Evolutionary conservation across 164 flowering plant species (phyloP), one percentile per base, ranked within the genome.

Genomic region (Platanus orientalis): DNA sequence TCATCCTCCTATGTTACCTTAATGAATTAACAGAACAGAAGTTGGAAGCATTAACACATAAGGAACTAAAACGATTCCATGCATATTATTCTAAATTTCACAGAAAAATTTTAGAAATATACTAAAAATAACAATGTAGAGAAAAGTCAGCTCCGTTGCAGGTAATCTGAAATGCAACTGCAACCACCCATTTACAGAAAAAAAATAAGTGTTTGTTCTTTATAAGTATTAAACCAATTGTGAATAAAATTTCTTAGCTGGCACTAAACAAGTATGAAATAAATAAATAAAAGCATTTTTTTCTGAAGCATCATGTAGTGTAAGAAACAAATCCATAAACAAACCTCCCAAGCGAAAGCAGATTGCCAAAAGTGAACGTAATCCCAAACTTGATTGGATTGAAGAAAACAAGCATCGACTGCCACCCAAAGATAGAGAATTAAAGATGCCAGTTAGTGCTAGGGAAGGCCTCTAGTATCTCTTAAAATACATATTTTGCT

Each of bases 321-420:
- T 36, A 47, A 17, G 16, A 50, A 39, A 24, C 9, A 58, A 65
- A 56, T 49, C 54, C 24, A 60, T 49, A 28, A 23, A 70, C 90
- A 58, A 65, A 92, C 97, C 97, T 92, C 58, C 98, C 98, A 63
- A 92, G 88, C 47, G 98, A 68, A 66, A 92, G 92, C 72, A 92
- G 72, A 81, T 92, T 92, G 65, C 98, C 98, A 47, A 92, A 81
- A 45, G 95, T 88, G 81, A 92, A 89, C 30, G 90, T 75, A 63
- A 88, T 70, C 48, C 87, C 96, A 75, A 92, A 92, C 76, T 89
- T 92, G 80, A 90, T 73, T 61, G 98, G 96, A 49, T 88, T 71
- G 83, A 90, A 85, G 84, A 90, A 92, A 54, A 92, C 98, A 69
- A 89, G 86, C 86, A 90, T 73, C 0, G 95, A 92, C 98, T 92